Conservation (phyloP, 2,329 filamentous ascomycete genomes). For the Aspergillus pseudonomiae region DNA sequence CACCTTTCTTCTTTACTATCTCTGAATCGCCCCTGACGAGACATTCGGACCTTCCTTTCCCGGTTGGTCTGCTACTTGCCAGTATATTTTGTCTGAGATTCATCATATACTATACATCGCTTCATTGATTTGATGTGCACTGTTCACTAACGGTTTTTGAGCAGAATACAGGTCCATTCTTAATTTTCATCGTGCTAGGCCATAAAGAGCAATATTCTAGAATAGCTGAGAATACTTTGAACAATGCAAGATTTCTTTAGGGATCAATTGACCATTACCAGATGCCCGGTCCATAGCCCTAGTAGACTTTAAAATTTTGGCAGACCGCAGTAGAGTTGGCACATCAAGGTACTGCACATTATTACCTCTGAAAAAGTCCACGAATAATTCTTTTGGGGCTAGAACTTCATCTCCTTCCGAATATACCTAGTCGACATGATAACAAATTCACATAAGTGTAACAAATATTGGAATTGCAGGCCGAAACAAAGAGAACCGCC, state of each 20-base stretch:
- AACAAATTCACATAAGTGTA: not conserved
- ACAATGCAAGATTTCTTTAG: not conserved
- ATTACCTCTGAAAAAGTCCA: not conserved
- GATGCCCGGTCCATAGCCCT: not conserved
- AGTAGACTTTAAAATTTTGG: not conserved
- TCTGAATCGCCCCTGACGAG: constrained; percentile 71
- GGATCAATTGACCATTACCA: not conserved
- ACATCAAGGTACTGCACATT: too few species aligned
- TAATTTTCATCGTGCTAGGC: not conserved
- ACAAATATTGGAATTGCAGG: not conserved
- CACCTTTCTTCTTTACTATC: constrained; percentile 63
- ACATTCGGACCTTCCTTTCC: constrained; percentile 63
- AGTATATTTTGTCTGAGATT: constrained; percentile 69
- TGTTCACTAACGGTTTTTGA: constrained; percentile 10
- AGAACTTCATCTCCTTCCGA: not conserved
- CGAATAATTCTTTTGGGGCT: not conserved
- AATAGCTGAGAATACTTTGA: not conserved
- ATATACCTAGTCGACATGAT: not conserved
- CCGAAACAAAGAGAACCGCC: not conserved
- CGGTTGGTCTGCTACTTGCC: constrained; percentile 71
- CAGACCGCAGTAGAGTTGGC: not conserved
- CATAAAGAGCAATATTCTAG: not conserved
- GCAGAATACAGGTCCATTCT: not conserved
- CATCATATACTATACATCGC: constrained; percentile 7
- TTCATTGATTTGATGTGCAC: not conserved